phyloP scores from a whole-genome alignment of 345 rosid genomes.

The Eucalyptus guilfoylei region DNA sequence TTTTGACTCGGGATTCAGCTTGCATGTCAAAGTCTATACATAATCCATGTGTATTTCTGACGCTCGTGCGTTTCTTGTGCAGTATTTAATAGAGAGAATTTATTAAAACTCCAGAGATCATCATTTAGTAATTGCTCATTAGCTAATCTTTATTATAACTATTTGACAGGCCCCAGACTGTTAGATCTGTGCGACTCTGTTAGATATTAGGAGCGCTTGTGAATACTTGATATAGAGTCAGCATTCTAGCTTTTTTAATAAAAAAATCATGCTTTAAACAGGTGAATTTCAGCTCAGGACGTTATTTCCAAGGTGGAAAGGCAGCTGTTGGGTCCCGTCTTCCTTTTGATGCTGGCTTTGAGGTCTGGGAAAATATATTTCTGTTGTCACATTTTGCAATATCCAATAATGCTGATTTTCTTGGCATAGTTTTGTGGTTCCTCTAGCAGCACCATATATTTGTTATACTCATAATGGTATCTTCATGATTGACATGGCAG shows the following conservation, averaged over 20 bases:
- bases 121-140: neutral
- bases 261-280: constrained; percentile 8
- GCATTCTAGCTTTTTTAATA: neutral
- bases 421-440: neutral
- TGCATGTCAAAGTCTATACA: neutral
- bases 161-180: neutral
- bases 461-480: neutral
- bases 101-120: neutral
- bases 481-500: constrained; percentile 23
- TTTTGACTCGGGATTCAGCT: neutral
- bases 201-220: neutral
- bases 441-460: neutral
- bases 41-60: neutral
- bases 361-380: constrained; percentile 22
- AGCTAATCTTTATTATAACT: neutral
- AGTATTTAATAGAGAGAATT: neutral
- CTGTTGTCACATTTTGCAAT: neutral
- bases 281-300: constrained; percentile 98
- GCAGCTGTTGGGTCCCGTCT: constrained; percentile 35
- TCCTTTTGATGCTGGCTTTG: constrained; percentile 97
- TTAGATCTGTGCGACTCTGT: neutral
- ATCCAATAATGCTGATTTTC: neutral
- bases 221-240: neutral
- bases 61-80: neutral
- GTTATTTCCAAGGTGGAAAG: constrained; percentile 51